Evolutionary conservation across 768 basidiomycete genomes (phyloP).

Genomic region (Rhodotorula toruloides): DNA sequence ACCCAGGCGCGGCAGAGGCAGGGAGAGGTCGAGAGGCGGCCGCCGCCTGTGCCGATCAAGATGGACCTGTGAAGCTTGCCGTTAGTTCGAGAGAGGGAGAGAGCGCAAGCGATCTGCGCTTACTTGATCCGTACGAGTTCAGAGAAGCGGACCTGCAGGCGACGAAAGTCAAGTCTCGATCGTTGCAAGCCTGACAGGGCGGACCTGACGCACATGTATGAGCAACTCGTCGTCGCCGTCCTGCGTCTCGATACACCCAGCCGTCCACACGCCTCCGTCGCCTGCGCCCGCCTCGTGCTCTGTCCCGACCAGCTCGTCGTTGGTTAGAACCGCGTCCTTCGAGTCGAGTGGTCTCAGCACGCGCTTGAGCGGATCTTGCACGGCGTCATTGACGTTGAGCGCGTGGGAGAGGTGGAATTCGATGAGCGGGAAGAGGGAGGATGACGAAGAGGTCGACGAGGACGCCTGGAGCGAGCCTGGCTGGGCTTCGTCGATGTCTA

Average conservation of each 20-base stretch:
- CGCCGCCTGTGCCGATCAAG: slow-evolving; percentile 38
- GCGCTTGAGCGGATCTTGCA: slow-evolving; percentile 7
- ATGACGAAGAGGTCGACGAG: slow-evolving; percentile 5
- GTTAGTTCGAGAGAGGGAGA: background rate
- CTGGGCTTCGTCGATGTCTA: slow-evolving; percentile 13
- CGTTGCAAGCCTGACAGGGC: background rate
- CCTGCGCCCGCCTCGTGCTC: background rate
- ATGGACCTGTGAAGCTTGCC: slow-evolving; percentile 12
- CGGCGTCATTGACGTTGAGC: slow-evolving; percentile 24
- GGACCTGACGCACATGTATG: slow-evolving; percentile 20
- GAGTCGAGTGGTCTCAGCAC: slow-evolving; percentile 38
- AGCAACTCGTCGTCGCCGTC: slow-evolving; percentile 41
- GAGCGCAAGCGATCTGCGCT: background rate
- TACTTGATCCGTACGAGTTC: slow-evolving; percentile 41
- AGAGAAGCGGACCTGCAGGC: slow-evolving; percentile 16
- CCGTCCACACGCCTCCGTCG: slow-evolving; percentile 16
- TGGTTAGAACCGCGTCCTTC: slow-evolving; percentile 37
- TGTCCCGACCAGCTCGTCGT: slow-evolving; percentile 32
- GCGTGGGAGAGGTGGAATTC: slow-evolving; percentile 6
- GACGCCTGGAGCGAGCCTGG: slow-evolving; percentile 1
- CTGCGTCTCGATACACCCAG: slow-evolving; percentile 30
- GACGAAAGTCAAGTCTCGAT: background rate
- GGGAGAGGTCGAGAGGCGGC: slow-evolving; percentile 22
- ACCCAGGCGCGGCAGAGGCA: slow-evolving; percentile 37
- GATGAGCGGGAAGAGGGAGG: slow-evolving; percentile 34